phyloP scores from a whole-genome alignment of 306 rosid genomes.

The Citrullus mucosospermus region DNA sequence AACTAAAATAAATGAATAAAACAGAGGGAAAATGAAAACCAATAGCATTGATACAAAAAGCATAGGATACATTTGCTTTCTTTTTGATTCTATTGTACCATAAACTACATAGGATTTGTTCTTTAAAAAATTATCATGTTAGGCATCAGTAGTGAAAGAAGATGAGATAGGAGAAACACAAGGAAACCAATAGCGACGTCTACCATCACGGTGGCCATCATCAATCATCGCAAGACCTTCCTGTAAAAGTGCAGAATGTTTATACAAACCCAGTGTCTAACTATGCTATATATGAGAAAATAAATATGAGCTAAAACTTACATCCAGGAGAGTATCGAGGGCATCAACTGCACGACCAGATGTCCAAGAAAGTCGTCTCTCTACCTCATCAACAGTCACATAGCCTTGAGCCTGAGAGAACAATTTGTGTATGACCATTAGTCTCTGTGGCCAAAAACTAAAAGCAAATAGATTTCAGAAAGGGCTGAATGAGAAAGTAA shows the following conservation, averaged over 20 bases:
- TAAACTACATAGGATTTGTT: background rate
- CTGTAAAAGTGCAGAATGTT: constrained; percentile 24
- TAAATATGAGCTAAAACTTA: constrained; percentile 22
- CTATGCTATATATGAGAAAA: background rate
- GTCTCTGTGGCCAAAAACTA: background rate
- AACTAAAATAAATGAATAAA: background rate
- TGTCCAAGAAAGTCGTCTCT: constrained; percentile 75
- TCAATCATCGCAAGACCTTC: constrained; percentile 98
- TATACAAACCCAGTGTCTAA: too few species aligned
- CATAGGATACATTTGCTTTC: background rate
- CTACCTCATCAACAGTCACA: constrained; percentile 73
- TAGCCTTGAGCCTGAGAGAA: constrained; percentile 68
- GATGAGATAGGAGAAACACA: constrained; percentile 73
- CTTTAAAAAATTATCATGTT: background rate
- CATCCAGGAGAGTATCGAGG: constrained; percentile 77
- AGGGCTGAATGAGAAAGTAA: constrained; percentile 4
- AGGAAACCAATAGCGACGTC: constrained; percentile 83
- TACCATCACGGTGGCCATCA: constrained; percentile 87
- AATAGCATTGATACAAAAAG: background rate
- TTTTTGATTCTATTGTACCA: background rate
- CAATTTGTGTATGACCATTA: background rate
- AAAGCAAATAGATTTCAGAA: background rate
- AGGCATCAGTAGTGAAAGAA: constrained; percentile 34
- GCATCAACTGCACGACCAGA: constrained; percentile 83
- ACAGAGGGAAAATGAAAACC: background rate